These are phyloP conservation scores for Naganishia albida DNA, from an alignment of 1,284 basidiomycete species.

Conservation along the genomic window DNA sequence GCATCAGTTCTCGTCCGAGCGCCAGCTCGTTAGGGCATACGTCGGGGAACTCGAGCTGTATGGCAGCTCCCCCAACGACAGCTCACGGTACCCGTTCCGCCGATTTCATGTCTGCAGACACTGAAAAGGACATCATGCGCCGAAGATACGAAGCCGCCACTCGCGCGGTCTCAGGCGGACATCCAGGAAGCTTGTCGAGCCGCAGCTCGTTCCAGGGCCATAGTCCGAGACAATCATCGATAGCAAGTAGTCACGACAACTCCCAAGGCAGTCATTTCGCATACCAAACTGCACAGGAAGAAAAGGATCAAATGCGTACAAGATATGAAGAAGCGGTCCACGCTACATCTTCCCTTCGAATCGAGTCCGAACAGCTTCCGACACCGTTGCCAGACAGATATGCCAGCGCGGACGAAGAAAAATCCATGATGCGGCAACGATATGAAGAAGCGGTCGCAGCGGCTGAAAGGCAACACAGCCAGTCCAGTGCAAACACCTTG, in stretches of 20 bases:
- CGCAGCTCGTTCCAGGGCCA: constrained; percentile 6
- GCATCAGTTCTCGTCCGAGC: constrained; percentile 20
- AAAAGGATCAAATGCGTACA: constrained; percentile 1
- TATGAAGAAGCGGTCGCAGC: constrained; percentile 41
- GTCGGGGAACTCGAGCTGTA: constrained; percentile 21
- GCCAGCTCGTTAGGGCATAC: constrained; percentile 22
- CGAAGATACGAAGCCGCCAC: constrained; percentile 44
- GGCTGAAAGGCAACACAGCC: constrained; percentile 4
- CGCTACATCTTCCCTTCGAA: constrained; percentile 10
- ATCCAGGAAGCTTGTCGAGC: constrained; percentile 7
- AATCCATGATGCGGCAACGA: constrained; percentile 42
- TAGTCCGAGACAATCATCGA: constrained; percentile 10
- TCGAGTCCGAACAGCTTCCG: neutral
- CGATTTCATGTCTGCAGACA: constrained; percentile 40
- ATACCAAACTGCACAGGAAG: constrained; percentile 3
- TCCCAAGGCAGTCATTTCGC: constrained; percentile 7
- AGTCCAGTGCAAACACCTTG: constrained; percentile 12
- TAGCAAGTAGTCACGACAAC: constrained; percentile 13
- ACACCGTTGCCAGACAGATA: neutral
- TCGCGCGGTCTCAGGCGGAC: constrained; percentile 32
- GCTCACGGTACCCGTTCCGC: constrained; percentile 16
- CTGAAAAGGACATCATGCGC: constrained; percentile 47
- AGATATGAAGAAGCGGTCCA: constrained; percentile 2
- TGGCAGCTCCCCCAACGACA: constrained; percentile 22
- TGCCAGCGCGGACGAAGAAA: constrained; percentile 44